Conservation (phyloP, 805 yeast genomes). For the Schizosaccharomyces pombe region ASM294v3 CU329670.1:4639001-4639500, state of each 20-base stretch:
- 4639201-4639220: constrained; percentile 54
- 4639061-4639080: constrained; percentile 93
- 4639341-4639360: constrained; percentile 58
- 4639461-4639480: neutral
- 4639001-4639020: constrained; percentile 91
- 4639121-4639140: constrained; percentile 79
- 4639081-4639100: constrained; percentile 68
- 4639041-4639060: constrained; percentile 91
- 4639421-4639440: constrained; percentile 3
- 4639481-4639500: neutral
- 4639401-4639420: constrained; percentile 14
- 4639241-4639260: constrained; percentile 85
- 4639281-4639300: constrained; percentile 62
- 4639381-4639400: constrained; percentile 30
- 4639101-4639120: constrained; percentile 88
- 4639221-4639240: constrained; percentile 86
- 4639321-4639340: constrained; percentile 85
- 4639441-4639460: neutral
- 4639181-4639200: constrained; percentile 49
- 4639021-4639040: constrained; percentile 86
- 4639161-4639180: constrained; percentile 92
- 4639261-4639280: constrained; percentile 76
- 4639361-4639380: constrained; percentile 58
- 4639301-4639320: constrained; percentile 94
- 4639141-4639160: constrained; percentile 97